Evolutionary conservation across 371 early-diverging fungal genomes (phyloP), one percentile per base, ranked within the genome.

Genomic region (Mucor saturninus): DNA sequence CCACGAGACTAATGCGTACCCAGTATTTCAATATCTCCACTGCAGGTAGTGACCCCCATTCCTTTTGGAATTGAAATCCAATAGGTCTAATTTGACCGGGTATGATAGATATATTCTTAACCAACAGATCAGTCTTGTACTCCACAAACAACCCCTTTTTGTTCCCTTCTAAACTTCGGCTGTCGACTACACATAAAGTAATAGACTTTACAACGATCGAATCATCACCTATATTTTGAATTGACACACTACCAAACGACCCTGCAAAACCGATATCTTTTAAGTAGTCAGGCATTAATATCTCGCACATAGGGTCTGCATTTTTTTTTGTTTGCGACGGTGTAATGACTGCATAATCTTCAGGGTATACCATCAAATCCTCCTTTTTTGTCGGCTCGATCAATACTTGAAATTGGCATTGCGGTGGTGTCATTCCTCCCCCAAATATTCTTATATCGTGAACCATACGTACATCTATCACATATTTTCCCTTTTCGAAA

Each of bases 361-460:
- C 21, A 21, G 21, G 21, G 21, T 21, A 21, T 21, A 21, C 21
- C 21, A 21, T 21, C 2, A 54, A n/a, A 42, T 42, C 43, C 15
- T 28, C 54, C 61, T 10, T 60, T 43, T 21, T 50, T 43, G 28
- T 31, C n/a, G 10, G 43, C 7, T 62, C 60, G 9, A 68, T 5
- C 13, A 14, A n/a, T 0, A 68, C 60, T n/a, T 53, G n/a, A 53
- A 83, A 86, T 8, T 43, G 52, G 46, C 75, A 59, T 56, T 71
- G 73, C 7, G 89, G 88, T 11, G 83, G 80, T 10, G 72, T 38
- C 8, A 66, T 76, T 48, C 83, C 86, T 3, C 75, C 75, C 8
- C 90, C 89, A 74, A 85, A 86, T 8, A 86, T 69, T 2, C 91
- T 80, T 2, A 89, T 83, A 61, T 91, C 91, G 75, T 87, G 81